A percentile compares a stretch with the other conserved stretches of the same genome.
phyloP scores from a whole-genome alignment of 73 alveolate species.

The Diophrys sp. region DNA sequence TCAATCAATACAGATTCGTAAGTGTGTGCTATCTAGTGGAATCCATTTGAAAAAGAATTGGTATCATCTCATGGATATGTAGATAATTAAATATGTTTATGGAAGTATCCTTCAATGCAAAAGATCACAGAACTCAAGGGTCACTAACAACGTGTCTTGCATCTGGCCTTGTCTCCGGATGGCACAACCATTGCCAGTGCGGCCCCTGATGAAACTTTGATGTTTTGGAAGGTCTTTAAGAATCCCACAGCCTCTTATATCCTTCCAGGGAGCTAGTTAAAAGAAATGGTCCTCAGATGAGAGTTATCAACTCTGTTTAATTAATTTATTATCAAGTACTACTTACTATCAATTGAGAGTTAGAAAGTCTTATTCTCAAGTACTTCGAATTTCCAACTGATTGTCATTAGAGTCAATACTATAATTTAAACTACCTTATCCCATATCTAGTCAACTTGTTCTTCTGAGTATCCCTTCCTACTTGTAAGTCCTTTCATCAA shows the following conservation, averaged over 20 bases:
- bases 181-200: conserved; percentile 94
- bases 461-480: background rate
- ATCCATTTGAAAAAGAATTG: conserved; percentile 89
- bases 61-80: conserved; percentile 96
- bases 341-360: no score
- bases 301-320: no score
- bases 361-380: background rate
- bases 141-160: conserved; percentile 94
- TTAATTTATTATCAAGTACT: no score
- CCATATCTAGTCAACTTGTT: background rate
- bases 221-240: conserved; percentile 98
- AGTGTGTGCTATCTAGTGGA: conserved; percentile 91
- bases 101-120: conserved; percentile 92
- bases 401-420: background rate
- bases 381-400: background rate
- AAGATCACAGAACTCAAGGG: conserved; percentile 92
- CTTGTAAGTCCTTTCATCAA: no score
- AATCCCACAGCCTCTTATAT: no score
- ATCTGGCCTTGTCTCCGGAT: conserved; percentile 91
- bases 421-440: background rate
- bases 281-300: no score
- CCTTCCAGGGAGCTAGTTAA: no score
- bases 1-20: conserved; percentile 88
- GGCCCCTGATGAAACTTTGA: conserved; percentile 96
- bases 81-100: conserved; percentile 83